Conservation (phyloP, 208 protist species). For the Trypanosoma lewisi region DNA sequence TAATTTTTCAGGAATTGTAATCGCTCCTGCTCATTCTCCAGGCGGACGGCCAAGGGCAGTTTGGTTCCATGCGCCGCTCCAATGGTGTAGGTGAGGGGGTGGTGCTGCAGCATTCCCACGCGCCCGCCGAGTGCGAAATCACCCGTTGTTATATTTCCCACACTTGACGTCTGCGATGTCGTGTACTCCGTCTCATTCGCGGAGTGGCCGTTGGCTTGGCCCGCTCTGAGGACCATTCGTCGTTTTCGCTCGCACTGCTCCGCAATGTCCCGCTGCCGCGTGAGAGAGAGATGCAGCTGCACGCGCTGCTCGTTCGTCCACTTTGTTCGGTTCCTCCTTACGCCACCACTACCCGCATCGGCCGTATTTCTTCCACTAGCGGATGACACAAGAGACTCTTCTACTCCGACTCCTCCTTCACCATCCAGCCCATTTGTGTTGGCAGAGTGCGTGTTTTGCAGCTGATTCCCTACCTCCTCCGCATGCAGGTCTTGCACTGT, state of each 20-base stretch:
- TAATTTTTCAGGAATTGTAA: conserved; percentile 76
- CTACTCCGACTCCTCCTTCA: too few species aligned
- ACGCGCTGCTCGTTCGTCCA: conserved; percentile 89
- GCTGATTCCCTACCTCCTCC: conserved; percentile 1
- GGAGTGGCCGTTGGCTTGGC: neutral
- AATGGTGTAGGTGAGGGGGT: conserved; percentile 59
- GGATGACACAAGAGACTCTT: conserved; percentile 28
- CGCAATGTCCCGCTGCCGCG: conserved; percentile 67
- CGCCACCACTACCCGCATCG: neutral
- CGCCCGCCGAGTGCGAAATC: conserved; percentile 83
- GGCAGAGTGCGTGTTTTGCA: neutral
- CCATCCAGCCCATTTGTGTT: neutral
- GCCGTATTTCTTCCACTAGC: conserved; percentile 7
- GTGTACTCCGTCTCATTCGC: neutral
- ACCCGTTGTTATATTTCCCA: neutral
- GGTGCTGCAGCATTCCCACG: conserved; percentile 75
- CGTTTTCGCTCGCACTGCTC: conserved; percentile 67
- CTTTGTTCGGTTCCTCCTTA: conserved; percentile 27
- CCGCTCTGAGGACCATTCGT: conserved; percentile 19
- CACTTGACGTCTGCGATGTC: neutral
- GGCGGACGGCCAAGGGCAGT: conserved; percentile 66
- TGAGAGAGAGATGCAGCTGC: conserved; percentile 86
- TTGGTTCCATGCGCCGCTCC: conserved; percentile 51
- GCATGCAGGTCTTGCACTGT: conserved; percentile 11
- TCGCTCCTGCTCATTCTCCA: conserved; percentile 62